Evolutionary conservation across 2,329 filamentous ascomycete genomes (phyloP), one percentile per base, ranked within the genome.

Genomic region (Malbranchea cinnamomea): DNA sequence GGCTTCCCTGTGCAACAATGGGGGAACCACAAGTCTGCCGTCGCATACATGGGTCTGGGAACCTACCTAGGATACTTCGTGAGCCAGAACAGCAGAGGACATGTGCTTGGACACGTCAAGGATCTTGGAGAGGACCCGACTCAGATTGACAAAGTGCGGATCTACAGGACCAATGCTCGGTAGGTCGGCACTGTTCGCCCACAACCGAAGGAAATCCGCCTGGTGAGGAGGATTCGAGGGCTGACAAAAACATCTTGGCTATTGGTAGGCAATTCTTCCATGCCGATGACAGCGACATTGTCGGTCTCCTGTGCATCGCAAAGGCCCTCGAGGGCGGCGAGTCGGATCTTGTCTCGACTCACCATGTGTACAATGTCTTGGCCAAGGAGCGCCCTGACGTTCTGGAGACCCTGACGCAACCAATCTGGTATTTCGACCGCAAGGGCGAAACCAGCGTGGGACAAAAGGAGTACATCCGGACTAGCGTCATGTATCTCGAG

Each of bases 351-450:
- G 78, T 78, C 30, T 80, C 74, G 37, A 68, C 74, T 11, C 83
- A 92, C 52, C 61, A 74, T 41, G 78, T 91, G 22, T 92, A 78
- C 71, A 92, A 92, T 54, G 67, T 67, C 21, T 63, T 92, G 20
- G 79, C 83, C 49, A 55, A 54, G 22, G 72, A 87, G 48, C 66
- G 80, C 14, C 81, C 82, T 0, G 82, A 87, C 45, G 76, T 91
- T 2, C 76, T 81, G 1, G 71, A 79, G 50, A 65, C 74, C 4
- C 62, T 92, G 31, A 77, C 78, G 1, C 59, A 75, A 49, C 82
- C 83, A 1, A 71, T 83, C 39, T 92, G 83, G 83, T 89, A 91
- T 59, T 87, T 91, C 52, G 83, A 92, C 55, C 76, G 83, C 32
- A 92, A 92, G 60, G 83, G 83, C 7, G 83, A 92, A 60, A 72